phyloP scores from a whole-genome alignment of 2,329 filamentous ascomycete genomes.

The Fusarium sp. region DNA sequence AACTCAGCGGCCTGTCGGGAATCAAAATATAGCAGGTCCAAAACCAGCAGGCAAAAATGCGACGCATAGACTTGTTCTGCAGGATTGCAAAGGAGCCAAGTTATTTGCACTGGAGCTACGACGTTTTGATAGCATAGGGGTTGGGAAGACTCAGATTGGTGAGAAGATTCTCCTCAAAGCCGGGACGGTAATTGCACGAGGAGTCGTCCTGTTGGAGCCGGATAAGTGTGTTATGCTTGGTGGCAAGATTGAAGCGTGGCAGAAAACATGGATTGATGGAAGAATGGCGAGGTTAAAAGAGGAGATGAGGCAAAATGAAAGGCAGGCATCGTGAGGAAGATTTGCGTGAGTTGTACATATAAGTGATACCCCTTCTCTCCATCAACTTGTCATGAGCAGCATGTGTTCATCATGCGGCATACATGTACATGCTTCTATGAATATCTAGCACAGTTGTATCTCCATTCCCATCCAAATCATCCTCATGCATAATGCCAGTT shows the following conservation, averaged over 20 bases:
- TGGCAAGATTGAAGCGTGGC: constrained; percentile 85
- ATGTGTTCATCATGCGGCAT: not conserved
- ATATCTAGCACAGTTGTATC: constrained; percentile 3
- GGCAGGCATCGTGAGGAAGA: constrained; percentile 13
- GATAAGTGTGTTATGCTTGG: constrained; percentile 79
- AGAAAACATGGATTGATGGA: constrained; percentile 80
- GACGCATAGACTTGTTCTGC: constrained; percentile 84
- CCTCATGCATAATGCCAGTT: not conserved
- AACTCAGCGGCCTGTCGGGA: constrained; percentile 29
- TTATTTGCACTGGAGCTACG: constrained; percentile 80
- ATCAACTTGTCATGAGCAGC: not conserved
- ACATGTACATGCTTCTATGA: not conserved
- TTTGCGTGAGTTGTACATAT: constrained; percentile 10
- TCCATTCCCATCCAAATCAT: constrained; percentile 10
- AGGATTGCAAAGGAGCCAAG: constrained; percentile 80
- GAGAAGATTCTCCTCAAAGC: constrained; percentile 82
- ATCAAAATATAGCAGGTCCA: constrained; percentile 30
- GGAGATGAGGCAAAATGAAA: constrained; percentile 61
- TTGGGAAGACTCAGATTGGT: constrained; percentile 78
- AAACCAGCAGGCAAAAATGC: constrained; percentile 59
- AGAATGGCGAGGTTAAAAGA: constrained; percentile 77
- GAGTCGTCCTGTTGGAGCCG: constrained; percentile 82
- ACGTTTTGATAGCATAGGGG: constrained; percentile 73
- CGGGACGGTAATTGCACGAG: constrained; percentile 76
- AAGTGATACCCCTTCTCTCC: constrained; percentile 36